These are phyloP conservation scores for Tubosaeta sp. DNA, from an alignment of 768 basidiomycete species.

Conservation along the genomic window DNA sequence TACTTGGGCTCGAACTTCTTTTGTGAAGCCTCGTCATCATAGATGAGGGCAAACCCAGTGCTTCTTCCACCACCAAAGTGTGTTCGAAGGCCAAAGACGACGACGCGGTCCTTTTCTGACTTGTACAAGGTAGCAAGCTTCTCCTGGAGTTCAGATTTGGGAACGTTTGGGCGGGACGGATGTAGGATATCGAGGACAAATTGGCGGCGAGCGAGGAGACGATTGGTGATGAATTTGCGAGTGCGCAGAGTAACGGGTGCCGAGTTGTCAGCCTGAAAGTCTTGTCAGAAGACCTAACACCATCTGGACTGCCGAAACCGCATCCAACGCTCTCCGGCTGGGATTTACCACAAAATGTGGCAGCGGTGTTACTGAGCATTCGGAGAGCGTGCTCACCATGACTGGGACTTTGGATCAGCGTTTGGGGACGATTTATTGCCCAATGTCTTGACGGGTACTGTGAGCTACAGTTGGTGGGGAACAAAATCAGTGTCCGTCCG, in stretches of 20 bases:
- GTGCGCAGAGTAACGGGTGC: conserved; percentile 94
- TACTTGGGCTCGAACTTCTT: conserved; percentile 97
- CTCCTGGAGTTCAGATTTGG: conserved; percentile 86
- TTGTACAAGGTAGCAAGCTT: conserved; percentile 94
- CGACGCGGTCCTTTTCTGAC: conserved; percentile 83
- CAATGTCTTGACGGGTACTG: conserved; percentile 26
- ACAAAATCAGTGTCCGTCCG: conserved; percentile 35
- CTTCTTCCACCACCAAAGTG: conserved; percentile 97
- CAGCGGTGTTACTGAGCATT: background rate
- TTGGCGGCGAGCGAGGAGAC: conserved; percentile 92
- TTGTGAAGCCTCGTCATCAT: conserved; percentile 92
- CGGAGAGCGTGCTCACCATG: conserved; percentile 34
- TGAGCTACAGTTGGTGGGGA: conserved; percentile 4
- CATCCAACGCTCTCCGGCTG: conserved; percentile 25
- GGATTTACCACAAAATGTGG: conserved; percentile 9
- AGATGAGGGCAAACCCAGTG: conserved; percentile 96
- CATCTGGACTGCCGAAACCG: conserved; percentile 19
- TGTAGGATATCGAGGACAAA: conserved; percentile 94
- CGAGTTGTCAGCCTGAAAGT: conserved; percentile 63
- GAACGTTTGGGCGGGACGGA: conserved; percentile 92
- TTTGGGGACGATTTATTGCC: conserved; percentile 21
- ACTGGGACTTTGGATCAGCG: conserved; percentile 19
- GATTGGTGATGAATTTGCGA: conserved; percentile 99
- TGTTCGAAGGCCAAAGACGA: conserved; percentile 92
- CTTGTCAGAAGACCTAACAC: conserved; percentile 12